Conservation (phyloP, 257 asterid genomes). For the Ilex asprella region DNA sequence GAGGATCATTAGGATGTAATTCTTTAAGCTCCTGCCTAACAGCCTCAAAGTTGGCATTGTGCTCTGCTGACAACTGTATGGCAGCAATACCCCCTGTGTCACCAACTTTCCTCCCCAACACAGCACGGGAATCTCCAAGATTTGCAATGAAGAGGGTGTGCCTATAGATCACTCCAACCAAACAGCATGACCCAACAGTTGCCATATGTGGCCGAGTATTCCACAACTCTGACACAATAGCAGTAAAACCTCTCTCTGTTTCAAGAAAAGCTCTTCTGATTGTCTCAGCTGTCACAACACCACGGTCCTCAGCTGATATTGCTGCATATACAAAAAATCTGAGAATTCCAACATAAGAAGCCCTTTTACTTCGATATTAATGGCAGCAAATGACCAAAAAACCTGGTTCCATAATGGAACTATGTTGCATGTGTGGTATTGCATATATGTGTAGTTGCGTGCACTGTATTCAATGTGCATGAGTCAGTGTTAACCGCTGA, state of each 20-base stretch:
- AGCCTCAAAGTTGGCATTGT: conserved; percentile 31
- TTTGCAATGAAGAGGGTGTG: conserved; percentile 35
- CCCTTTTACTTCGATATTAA: conserved; percentile 2
- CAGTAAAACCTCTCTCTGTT: conserved; percentile 29
- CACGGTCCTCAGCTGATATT: conserved; percentile 20
- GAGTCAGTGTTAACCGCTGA: no score
- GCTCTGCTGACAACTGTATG: conserved; percentile 30
- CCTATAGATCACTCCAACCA: conserved; percentile 34
- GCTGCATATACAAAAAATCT: conserved; percentile 30
- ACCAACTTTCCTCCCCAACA: conserved; percentile 31
- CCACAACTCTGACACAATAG: conserved; percentile 28
- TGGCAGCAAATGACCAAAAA: no score
- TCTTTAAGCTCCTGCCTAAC: conserved; percentile 28
- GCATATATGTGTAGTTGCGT: no score
- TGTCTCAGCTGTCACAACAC: conserved; percentile 26
- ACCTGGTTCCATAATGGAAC: no score
- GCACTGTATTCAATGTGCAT: no score
- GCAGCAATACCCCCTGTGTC: conserved; percentile 28
- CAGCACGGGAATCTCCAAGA: conserved; percentile 37
- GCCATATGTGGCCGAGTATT: conserved; percentile 59
- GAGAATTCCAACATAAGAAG: conserved; percentile 21
- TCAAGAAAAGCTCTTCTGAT: conserved; percentile 28
- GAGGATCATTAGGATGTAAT: conserved; percentile 25
- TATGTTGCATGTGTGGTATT: no score
- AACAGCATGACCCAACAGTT: conserved; percentile 84